Evolutionary conservation across 2,329 filamentous ascomycete species (phyloP), one percentile per base, ranked within the genome.

Genomic region (Beauveria rudraprayagi): DNA sequence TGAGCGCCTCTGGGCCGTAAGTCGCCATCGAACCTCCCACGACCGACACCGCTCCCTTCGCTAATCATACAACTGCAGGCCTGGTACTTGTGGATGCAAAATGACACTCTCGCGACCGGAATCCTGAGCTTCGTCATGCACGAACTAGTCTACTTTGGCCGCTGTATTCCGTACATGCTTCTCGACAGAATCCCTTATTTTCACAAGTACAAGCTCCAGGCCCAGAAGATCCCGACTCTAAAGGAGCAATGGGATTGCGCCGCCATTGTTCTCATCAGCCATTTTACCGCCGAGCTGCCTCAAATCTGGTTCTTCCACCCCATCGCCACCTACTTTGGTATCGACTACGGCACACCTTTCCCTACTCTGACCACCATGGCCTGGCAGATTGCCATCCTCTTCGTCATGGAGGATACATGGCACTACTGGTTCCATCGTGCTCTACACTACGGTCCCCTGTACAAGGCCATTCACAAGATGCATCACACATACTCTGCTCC

Each of bases 241-340:
- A 88, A 86, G 72, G 94, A 99, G 76, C 94, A 99, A 77, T 96
- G 91, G 86, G 85, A 92, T 71, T 99, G 94, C 78, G 92, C 94
- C 63, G 87, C 86, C 74, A 87, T 97, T 67, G 94, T 99, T 65
- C 88, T 99, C 66, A 80, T 97, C 70, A 92, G 88, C 73, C 94
- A 99, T 76, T 96, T 97, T 77, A 97, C 94, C 67, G 94, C 97
- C 75, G 94, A 99, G 77, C 85, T 99, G 43, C 94, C 94, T 64
- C 94, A 97, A 77, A 97, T 97, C 75, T 97, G 93, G 93, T 84
- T 97, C 69, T 99, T 99, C 84, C 94, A 99, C 80, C 94, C 94
- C 34, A 85, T 97, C 80, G 93, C 93, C 62, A 91, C 92, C 72
- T 96, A 86, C 77, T 92, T 91, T 73, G 94, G 94, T 69, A 88